Base-by-base conservation (phyloP, 371 early-diverging fungal species). In the Mucor sp. region DNA sequence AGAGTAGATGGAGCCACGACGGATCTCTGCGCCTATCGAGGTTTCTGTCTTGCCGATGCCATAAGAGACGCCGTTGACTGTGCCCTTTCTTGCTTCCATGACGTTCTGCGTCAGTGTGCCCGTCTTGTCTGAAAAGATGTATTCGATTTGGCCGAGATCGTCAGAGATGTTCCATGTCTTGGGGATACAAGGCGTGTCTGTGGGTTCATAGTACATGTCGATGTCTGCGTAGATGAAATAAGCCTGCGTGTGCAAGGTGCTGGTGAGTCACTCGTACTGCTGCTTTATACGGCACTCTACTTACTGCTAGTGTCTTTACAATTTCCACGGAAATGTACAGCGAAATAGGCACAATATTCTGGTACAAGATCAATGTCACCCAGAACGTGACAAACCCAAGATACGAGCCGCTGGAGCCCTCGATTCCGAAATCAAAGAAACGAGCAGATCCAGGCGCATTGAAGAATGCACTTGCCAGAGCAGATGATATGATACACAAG, bases 301-400 rank as follows among this genome's bases (percentile, higher is more conserved):
- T 75, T 77, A 82, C 83, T 19, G 76, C 85, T 47, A 81, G 58
- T 1, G 93, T 89, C 75, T 94, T 95, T 32, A 94, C 95, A 25
- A 95, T 85, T 76, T 99, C 99, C 7, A 99, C 87, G 19, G 94
- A 97, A 57, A 99, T 92, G 74, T 97, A 99, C 32, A 99, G 85
- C 17, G 98, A 97, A 62, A 99, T 93, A 0, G 99, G 99, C 6
- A 99, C 82, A 71, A 84, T 84, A 56, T 84, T 84, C 53, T 84
- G 84, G 39, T 81, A 84, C 62, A 84, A 56, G 62, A 84, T 84
- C 12, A 84, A 65, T 1, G 84, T 76, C 15, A 84, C 82, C 84
- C 83, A 83, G 58, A 83, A 83, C 11, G 83, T 80, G 28, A 83
- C 32, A 55, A 83, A 83, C n/a, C 83, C 83, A 41, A 71, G 63